Base-by-base conservation (phyloP, 345 rosid genomes). In the Linum tenue region DNA sequence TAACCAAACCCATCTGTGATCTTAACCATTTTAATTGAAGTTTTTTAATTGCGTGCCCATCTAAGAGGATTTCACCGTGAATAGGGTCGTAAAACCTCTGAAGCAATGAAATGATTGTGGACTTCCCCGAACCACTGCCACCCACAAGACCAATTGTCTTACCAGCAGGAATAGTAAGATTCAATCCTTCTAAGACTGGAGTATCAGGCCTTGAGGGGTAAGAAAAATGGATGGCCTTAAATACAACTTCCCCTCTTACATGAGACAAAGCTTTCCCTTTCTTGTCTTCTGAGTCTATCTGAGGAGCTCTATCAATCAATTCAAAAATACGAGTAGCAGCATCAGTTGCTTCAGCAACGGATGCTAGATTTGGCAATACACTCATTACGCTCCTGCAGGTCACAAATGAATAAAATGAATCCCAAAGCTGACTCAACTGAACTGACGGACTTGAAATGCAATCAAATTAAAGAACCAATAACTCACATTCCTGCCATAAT, bases 51-150 rank as follows among this genome's bases (percentile, higher is more conserved):
- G 79, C 82, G 79, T 84, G 71, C 38, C 89, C 85, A 73, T 86
- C 89, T 56, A 86, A 66, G 60, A 82, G 68, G 62, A 86, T 51
- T 50, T 81, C 86, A 64, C 87, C 87, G 69, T 82, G 81, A 12
- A 67, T 17, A 0, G 87, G 87, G 59, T 84, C 89, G 56, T 86
- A 86, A 37, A 84, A 86, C 70, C 92, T 77, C 69, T 84, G 89
- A 48, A 84, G 81, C 76, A 84, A 75, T 55, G 86, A 73, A 63
- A 86, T 76, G 59, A 71, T 59, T 37, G 89, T 82, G 42, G 92
- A 86, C 76, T 86, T 86, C 7, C 92, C 89, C 1, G 89, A 86
- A 37, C 92, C 92, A 66, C 87, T 86, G 53, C 92, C 84, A 43
- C 89, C 92, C 9, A 82, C 82, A 56, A 86, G 81, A 55, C 87